Evolutionary conservation across 1,284 basidiomycete species (phyloP), one percentile per base, ranked within the genome.

Genomic region (Xerocomus cyaneibrunnescens): DNA sequence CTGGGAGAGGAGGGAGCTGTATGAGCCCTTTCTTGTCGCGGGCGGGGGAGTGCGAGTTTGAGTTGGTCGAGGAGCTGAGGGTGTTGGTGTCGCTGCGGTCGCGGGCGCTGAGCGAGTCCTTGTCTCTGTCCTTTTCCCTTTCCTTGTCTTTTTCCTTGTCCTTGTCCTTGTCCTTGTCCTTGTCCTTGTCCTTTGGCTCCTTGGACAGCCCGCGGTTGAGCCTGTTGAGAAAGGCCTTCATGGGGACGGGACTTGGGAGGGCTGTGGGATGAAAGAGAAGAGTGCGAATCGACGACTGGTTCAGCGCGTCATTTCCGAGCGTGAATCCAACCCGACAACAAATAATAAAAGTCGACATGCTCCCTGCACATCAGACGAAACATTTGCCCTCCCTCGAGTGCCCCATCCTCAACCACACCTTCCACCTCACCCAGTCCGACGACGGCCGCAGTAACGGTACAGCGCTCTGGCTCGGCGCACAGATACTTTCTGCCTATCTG

Each of bases 401-500:
- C 17, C 13, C 45, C 61, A 72, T 76, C 21, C 80, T 84, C 57
- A 67, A 62, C 23, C 35, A 31, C 59, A 65, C 60, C 27, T 81
- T 88, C 59, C 56, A 63, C 28, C 75, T 87, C 51, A 32, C 67
- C 2, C 87, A 89, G 70, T 73, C 67, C 52, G 74, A 83, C 68
- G 76, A 85, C 61, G 82, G 83, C 22, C 63, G 68, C 9, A 82
- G 85, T 36, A 93, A 90, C 56, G 93, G 92, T 17, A 92, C 90
- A n/a, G 84, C 89, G 2, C 80, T 95, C 50, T 95, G 93, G 93
- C 83, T 93, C 50, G 84, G 85, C 36, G 87, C 82, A 0, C 92
- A 94, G 68, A 79, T 86, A 59, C 77, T 93, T 32, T 77, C 87
- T 8, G 66, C 76, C 42, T 90, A 83, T 64, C 75, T 92, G 45